phyloP scores from a whole-genome alignment of 305 asterid genomes.

The Coffea humblotiana region DNA sequence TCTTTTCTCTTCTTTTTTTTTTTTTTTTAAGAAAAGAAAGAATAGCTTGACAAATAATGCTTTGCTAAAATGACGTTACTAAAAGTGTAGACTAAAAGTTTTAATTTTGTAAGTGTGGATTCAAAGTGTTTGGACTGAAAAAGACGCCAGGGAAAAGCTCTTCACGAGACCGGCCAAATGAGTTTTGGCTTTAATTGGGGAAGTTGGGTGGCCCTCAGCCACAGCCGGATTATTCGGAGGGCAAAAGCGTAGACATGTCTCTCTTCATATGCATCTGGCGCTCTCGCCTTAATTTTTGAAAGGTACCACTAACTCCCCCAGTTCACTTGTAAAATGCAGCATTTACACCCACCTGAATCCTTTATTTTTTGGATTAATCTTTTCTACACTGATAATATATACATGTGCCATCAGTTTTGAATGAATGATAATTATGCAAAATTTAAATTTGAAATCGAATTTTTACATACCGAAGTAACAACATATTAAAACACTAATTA shows the following conservation, averaged over 20 bases:
- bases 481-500: too few relatives aligned
- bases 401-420: too few relatives aligned
- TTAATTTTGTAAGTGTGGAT: background rate
- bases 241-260: background rate
- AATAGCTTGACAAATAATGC: too few relatives aligned
- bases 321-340: background rate
- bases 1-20: too few relatives aligned
- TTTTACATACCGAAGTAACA: too few relatives aligned
- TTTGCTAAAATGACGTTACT: background rate
- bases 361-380: too few relatives aligned
- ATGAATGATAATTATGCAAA: too few relatives aligned
- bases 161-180: background rate
- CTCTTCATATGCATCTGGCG: background rate
- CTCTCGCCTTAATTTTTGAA: constrained; percentile 8
- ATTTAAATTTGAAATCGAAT: too few relatives aligned
- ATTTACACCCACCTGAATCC: background rate
- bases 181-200: background rate
- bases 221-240: constrained; percentile 17
- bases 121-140: background rate
- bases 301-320: background rate
- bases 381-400: too few relatives aligned
- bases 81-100: background rate
- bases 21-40: too few relatives aligned
- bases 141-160: background rate
- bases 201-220: background rate